Evolutionary conservation across 1,284 basidiomycete species (phyloP).

Genomic region (Sanguinoderma infundibulare): DNA sequence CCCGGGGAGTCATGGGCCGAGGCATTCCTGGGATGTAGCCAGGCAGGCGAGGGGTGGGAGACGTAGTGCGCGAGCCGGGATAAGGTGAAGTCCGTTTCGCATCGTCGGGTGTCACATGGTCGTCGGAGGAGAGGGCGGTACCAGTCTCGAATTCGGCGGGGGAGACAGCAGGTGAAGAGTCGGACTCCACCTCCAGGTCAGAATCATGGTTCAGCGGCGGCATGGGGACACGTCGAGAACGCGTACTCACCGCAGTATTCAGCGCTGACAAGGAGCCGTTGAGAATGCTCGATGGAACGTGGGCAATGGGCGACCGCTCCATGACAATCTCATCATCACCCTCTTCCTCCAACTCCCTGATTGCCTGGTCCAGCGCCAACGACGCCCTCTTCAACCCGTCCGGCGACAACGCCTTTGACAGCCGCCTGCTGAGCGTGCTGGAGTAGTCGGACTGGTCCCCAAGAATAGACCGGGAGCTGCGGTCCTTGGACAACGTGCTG

Average conservation of each 20-base stretch:
- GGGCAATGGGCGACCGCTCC: conserved; percentile 61
- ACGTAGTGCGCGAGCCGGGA: conserved; percentile 46
- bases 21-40: conserved; percentile 90
- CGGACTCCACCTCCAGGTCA: conserved; percentile 21
- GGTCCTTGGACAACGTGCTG: conserved; percentile 26
- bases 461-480: conserved; percentile 30
- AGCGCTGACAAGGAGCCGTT: conserved; percentile 18
- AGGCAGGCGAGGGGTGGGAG: conserved; percentile 68
- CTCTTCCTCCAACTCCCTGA: conserved; percentile 65
- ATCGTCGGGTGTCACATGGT: conserved; percentile 50
- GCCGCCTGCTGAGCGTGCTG: conserved; percentile 29
- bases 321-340: conserved; percentile 73
- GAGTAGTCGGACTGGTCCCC: conserved; percentile 31
- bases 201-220: conserved; percentile 8
- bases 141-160: conserved; percentile 49
- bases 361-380: conserved; percentile 71
- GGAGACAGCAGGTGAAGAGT: conserved; percentile 27
- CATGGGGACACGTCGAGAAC: conserved; percentile 22
- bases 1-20: conserved; percentile 81
- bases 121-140: conserved; percentile 73
- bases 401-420: conserved; percentile 55
- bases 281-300: conserved; percentile 29
- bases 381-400: conserved; percentile 67
- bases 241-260: conserved; percentile 23
- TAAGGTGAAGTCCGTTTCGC: conserved; percentile 52